Evolutionary conservation across 2,329 filamentous ascomycete species (phyloP), one percentile per base, ranked within the genome.

Genomic region (Hymenoscyphus albidus): DNA sequence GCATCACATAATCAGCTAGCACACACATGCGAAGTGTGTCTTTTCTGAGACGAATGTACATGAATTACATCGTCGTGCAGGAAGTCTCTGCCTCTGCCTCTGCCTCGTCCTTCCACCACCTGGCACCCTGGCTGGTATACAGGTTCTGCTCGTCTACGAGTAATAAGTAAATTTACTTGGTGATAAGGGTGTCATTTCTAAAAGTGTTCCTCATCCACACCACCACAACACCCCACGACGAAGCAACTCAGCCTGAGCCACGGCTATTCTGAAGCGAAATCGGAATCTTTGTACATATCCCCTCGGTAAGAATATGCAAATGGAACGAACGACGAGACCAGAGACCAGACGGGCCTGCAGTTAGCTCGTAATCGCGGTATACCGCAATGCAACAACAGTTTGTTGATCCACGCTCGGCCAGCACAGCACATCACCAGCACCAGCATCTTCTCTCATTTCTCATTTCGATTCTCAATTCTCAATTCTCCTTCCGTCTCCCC

Each of bases 401-500:
- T 10, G 44, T 51, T 51, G n/a, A n/a, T 51, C 44, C 44, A 51
- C 44, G 44, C 44, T 10, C 44, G 44, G n/a, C 44, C 44, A 51
- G 44, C 35, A 35, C 35, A 35, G 35, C 5, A 35, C 35, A 35
- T 6, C 5, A 5, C 35, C 35, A 35, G 35, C 5, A 35, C 35
- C 9, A 10, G 35, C 44, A 51, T 51, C 44, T 51, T 27, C 44
- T 51, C 44, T 51, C 44, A 51, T 51, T 51, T 22, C 69, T 73
- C 70, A 73, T 73, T 72, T 73, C 67, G 62, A 71, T 70, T 69
- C 68, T 69, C 69, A 70, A 69, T 70, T 69, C 65, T 63, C 42
- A 70, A 69, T 70, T 69, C 65, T 63, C 42, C 63, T 71, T 71
- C 69, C 70, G 68, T 67, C 48, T 68, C 70, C 71, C 71, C 70